Percentiles rank a stretch among this genome's conserved stretches.
phyloP scores from a whole-genome alignment of 1,139 yeast genomes.

The Zygoascus hellenicus region DNA sequence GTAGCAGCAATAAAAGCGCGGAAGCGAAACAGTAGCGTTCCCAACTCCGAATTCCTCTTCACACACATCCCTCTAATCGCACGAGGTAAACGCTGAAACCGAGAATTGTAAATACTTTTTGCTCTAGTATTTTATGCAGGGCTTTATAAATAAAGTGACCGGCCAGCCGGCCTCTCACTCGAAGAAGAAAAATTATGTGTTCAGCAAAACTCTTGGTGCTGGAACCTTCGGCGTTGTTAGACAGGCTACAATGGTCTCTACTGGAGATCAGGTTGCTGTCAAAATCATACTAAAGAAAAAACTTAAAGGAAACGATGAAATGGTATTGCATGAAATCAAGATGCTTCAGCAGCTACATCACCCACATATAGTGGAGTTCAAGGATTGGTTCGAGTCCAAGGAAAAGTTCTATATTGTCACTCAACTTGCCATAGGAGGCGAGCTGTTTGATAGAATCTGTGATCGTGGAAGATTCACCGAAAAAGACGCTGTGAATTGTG shows the following conservation, averaged over 20 bases:
- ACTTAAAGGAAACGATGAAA: conserved; percentile 63
- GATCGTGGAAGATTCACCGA: conserved; percentile 76
- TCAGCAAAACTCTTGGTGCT: conserved; percentile 81
- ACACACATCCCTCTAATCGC: no score
- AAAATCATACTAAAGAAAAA: conserved; percentile 81
- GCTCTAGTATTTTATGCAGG: background rate
- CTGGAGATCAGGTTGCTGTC: conserved; percentile 73
- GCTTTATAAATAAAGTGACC: conserved; percentile 40
- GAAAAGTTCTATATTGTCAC: conserved; percentile 43
- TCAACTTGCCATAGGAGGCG: conserved; percentile 86
- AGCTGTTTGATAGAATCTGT: conserved; percentile 77
- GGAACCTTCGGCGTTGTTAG: conserved; percentile 90
- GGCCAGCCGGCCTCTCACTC: conserved; percentile 71
- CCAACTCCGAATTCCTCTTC: no score
- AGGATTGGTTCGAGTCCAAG: conserved; percentile 84
- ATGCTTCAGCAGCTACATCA: conserved; percentile 61
- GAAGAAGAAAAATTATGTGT: conserved; percentile 58
- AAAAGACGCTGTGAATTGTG: conserved; percentile 67
- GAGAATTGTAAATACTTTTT: no score
- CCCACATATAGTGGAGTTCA: conserved; percentile 75
- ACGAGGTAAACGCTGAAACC: no score
- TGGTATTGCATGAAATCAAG: conserved; percentile 70
- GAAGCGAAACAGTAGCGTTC: no score
- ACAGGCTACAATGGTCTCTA: conserved; percentile 55
- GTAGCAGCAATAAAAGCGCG: no score